A percentile compares a stretch with the other conserved stretches of the same genome.
phyloP scores from a whole-genome alignment of 805 yeast species.

The Wickerhamomyces pijperi region DNA sequence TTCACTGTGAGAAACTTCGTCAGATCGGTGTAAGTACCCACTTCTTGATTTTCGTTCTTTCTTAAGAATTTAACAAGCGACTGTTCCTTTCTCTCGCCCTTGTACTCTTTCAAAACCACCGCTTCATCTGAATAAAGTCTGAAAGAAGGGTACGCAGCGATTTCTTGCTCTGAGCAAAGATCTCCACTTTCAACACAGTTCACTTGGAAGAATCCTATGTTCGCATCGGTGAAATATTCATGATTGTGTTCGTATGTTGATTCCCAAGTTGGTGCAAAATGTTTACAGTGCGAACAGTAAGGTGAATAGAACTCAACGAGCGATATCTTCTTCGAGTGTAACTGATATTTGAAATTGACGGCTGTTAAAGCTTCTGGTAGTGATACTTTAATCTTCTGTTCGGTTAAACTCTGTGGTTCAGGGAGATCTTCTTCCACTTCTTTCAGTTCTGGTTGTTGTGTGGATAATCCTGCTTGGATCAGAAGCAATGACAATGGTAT shows the following conservation, averaged over 20 bases:
- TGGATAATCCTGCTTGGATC: too few relatives aligned
- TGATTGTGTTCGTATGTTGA: constrained; percentile 42
- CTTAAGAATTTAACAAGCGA: constrained; percentile 42
- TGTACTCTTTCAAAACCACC: constrained; percentile 27
- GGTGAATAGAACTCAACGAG: constrained; percentile 89
- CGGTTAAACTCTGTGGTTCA: not conserved
- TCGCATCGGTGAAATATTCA: constrained; percentile 30
- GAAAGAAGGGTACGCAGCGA: constrained; percentile 59
- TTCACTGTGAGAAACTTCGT: not conserved
- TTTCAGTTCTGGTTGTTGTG: too few relatives aligned
- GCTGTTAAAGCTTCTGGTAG: constrained; percentile 42
- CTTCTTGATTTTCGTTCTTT: constrained; percentile 18
- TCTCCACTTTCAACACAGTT: constrained; percentile 85
- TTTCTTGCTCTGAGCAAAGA: constrained; percentile 58
- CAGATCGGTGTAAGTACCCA: not conserved
- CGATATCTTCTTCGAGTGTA: constrained; percentile 42
- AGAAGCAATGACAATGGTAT: too few relatives aligned
- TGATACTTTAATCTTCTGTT: not conserved
- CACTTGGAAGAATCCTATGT: constrained; percentile 59
- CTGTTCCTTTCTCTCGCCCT: constrained; percentile 33
- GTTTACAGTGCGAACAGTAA: constrained; percentile 72
- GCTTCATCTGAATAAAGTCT: constrained; percentile 57
- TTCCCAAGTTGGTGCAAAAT: constrained; percentile 77
- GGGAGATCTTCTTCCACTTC: too few relatives aligned
- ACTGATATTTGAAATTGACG: constrained; percentile 36